Conservation (phyloP, 768 basidiomycete genomes). For the Pisolithus orientalis region DNA sequence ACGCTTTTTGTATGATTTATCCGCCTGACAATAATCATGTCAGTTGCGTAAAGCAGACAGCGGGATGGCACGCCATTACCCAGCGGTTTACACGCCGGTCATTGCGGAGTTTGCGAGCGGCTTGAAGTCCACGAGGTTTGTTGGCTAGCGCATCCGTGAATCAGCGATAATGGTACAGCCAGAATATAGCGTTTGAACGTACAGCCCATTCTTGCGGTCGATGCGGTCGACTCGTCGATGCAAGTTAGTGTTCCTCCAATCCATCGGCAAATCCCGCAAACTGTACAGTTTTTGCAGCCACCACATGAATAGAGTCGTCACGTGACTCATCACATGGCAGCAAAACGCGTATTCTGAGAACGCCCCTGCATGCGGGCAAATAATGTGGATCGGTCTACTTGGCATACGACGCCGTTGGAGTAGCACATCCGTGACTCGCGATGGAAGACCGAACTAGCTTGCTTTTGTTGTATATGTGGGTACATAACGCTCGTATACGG, state of each 20-base stretch:
- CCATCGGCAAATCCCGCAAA: slow-evolving; percentile 26
- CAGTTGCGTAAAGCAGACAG: slow-evolving; percentile 7
- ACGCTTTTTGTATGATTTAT: slow-evolving; percentile 98
- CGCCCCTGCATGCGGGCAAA: no score
- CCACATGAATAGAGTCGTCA: slow-evolving; percentile 3
- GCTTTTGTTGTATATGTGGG: no score
- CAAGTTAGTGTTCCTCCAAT: slow-evolving; percentile 5
- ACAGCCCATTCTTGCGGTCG: slow-evolving; percentile 81
- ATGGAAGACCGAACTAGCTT: no score
- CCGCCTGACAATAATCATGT: slow-evolving; percentile 53
- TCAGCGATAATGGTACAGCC: slow-evolving; percentile 6
- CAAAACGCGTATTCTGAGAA: no score
- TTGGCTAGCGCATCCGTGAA: slow-evolving; percentile 51
- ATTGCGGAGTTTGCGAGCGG: slow-evolving; percentile 95
- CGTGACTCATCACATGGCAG: slow-evolving; percentile 1
- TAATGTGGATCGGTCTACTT: no score
- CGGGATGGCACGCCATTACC: slow-evolving; percentile 45
- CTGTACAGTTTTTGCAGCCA: slow-evolving; percentile 40
- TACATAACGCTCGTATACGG: no score
- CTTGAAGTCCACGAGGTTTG: slow-evolving; percentile 99
- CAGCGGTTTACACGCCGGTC: slow-evolving; percentile 95
- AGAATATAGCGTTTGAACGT: slow-evolving; percentile 35
- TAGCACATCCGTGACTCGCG: no score
- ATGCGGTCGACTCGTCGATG: slow-evolving; percentile 35
- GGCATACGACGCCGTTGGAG: no score